These are phyloP conservation scores for Mucor plumbeus DNA, from an alignment of 371 early-diverging fungal species.

Conservation along the genomic window DNA sequence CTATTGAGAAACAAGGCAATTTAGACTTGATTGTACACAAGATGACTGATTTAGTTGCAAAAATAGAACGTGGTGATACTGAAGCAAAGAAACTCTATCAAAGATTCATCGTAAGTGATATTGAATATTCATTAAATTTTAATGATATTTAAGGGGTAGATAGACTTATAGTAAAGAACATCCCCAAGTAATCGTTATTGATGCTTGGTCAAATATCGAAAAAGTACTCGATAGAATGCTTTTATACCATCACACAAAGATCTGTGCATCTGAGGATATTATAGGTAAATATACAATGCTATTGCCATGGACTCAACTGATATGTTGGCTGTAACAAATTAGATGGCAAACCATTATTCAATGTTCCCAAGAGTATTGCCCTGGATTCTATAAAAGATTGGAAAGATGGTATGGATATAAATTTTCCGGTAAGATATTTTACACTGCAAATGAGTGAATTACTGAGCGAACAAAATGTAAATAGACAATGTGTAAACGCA, in stretches of 20 bases:
- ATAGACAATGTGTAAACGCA: slow-evolving; percentile 51
- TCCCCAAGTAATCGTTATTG: slow-evolving; percentile 41
- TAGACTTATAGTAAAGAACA: slow-evolving; percentile 38
- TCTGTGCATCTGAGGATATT: slow-evolving; percentile 13
- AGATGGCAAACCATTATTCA: slow-evolving; percentile 32
- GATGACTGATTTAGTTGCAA: slow-evolving; percentile 49
- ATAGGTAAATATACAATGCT: slow-evolving; percentile 12
- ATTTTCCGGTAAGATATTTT: slow-evolving; percentile 37
- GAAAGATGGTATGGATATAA: slow-evolving; percentile 22
- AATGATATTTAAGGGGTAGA: not conserved
- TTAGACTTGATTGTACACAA: slow-evolving; percentile 57
- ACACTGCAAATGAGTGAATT: not conserved
- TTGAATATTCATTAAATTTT: not conserved
- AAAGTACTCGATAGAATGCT: slow-evolving; percentile 42
- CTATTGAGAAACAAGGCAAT: slow-evolving; percentile 41
- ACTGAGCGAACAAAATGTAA: not conserved
- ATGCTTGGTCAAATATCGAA: slow-evolving; percentile 45
- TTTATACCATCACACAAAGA: slow-evolving; percentile 30
- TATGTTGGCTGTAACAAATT: not conserved
- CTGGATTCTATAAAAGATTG: slow-evolving; percentile 27
- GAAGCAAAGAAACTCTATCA: slow-evolving; percentile 34
- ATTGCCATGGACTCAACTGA: too few relatives aligned
- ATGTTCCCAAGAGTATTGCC: slow-evolving; percentile 32
- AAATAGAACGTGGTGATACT: slow-evolving; percentile 38
- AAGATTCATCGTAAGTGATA: slow-evolving; percentile 37